Conservation (phyloP, 352 stramenopile genomes). For the Phytophthora fragariae region DNA sequence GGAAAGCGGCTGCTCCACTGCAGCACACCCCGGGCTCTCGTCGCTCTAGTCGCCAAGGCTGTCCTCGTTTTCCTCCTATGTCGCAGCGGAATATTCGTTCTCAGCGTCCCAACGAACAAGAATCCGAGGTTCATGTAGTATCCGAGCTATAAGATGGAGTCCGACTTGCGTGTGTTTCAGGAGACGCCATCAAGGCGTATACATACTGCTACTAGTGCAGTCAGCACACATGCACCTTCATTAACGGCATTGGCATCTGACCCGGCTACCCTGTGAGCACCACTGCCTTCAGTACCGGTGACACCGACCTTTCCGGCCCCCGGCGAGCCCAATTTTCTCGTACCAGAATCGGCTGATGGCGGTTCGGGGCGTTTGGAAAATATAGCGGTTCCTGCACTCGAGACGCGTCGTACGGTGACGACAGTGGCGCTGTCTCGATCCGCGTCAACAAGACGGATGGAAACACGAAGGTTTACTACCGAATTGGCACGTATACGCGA, state of each 20-base stretch:
- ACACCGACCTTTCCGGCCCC: background rate
- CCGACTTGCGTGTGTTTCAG: background rate
- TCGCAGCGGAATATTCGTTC: background rate
- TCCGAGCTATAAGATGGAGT: background rate
- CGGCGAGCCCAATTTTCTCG: background rate
- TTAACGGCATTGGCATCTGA: background rate
- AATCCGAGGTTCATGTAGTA: too few relatives aligned
- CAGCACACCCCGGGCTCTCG: background rate
- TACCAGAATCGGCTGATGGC: background rate
- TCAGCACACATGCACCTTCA: background rate
- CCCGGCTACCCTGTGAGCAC: background rate
- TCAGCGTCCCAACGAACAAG: too few relatives aligned
- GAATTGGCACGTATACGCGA: background rate
- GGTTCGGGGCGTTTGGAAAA: background rate
- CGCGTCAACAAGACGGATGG: background rate
- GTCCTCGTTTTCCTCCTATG: background rate
- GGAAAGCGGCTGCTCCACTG: background rate
- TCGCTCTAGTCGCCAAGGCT: background rate
- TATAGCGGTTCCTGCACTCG: background rate
- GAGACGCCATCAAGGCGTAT: background rate
- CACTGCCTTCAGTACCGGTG: background rate
- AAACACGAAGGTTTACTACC: slow-evolving; percentile 8
- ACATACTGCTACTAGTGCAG: background rate
- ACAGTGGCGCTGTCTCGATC: too few relatives aligned
- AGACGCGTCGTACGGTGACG: background rate